Base-by-base conservation (phyloP, 2,329 filamentous ascomycete genomes). In the Pyrenophora teres region DNA sequence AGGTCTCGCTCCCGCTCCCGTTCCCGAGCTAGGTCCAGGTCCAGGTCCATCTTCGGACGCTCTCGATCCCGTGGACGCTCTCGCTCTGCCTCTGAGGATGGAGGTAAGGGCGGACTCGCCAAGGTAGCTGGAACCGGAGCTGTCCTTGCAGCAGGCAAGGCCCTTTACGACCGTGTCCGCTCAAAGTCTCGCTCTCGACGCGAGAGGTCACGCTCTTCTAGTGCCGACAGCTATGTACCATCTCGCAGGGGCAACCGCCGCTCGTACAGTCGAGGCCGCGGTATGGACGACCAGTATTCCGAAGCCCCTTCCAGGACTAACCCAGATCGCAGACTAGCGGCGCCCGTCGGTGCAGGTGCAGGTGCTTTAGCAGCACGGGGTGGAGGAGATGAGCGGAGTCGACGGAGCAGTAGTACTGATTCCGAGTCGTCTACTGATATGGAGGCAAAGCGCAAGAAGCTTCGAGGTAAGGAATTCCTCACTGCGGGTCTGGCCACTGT, bases 401-500 rank as follows among this genome's bases (percentile, higher is more conserved):
- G 57, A 47, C 59, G 58, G 53, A 60, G 60, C 43, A 47, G 51
- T 46, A 66, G 64, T 54, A 63, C 61, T 27, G 63, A 69, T 59
- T 75, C 82, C 55, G 81, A 81, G 49, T 81, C 79, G 57, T 83
- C 82, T 69, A 80, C 80, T 64, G 85, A 86, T 67, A 84, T 88
- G 75, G 84, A 86, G 67, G 78, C 81, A 60, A 76, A 78, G 65
- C 77, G 80, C 46, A 87, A 85, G 73, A 86, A 87, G 68, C 80
- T 87, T 76, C 80, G 80, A 76, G 82, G 83, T 71, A 87, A 87
- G 74, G 83, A 87, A 77, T 72, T 87, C 65, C 69, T 88, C 57
- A 87, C 85, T 59, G 82, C 84, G 47, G 85, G 86, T 57, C 76
- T 88, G 52, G 86, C 86, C 46, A 85, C 84, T 50, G 81, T 88